Base-by-base conservation (phyloP, 2,329 filamentous ascomycete genomes). In the Setomelanomma holmii region DNA sequence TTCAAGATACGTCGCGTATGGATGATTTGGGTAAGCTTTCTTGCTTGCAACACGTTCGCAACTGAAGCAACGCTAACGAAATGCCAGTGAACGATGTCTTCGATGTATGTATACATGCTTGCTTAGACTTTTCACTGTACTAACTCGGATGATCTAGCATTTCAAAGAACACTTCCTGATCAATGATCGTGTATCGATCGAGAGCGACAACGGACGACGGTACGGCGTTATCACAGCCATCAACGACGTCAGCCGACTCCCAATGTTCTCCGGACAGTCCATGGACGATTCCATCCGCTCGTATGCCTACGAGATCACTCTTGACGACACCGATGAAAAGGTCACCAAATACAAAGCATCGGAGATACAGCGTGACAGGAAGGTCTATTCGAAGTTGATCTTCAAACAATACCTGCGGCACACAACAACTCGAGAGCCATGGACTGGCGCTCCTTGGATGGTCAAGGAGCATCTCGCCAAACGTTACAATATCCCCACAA, bases 401-500 rank as follows among this genome's bases (percentile, higher is more conserved):
- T 81, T 99, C 35, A 87, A 93, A 27, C 91, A 92, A 5, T 99
- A 97, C 61, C 90, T 99, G 59, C 96, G 96, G 72, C 93, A 96
- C 75, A 95, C 92, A 0, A 89, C 97, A n/a, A 89, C 88, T 1
- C 82, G 93, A 55, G 95, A 98, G 68, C 86, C 91, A 4, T 98
- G 93, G 91, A 93, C 87, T 55, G 93, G 93, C n/a, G 95, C 95
- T 0, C 93, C 95, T 0, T 99, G 95, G 95, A 79, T 96, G 49
- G 93, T 98, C 16, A 97, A 96, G 76, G 84, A 89, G 30, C 87
- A 91, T 47, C 87, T 96, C 53, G 95, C 95, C 1, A 85, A 86
- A 40, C 84, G 88, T 57, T 96, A 95, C 74, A 88, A 91, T 56
- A 95, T 99, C 57, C 92, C 87, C n/a, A 93, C 87, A 14, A 86